Evolutionary conservation across 2,329 filamentous ascomycete genomes (phyloP).

Genomic region (Epichloe brachyelytri): DNA sequence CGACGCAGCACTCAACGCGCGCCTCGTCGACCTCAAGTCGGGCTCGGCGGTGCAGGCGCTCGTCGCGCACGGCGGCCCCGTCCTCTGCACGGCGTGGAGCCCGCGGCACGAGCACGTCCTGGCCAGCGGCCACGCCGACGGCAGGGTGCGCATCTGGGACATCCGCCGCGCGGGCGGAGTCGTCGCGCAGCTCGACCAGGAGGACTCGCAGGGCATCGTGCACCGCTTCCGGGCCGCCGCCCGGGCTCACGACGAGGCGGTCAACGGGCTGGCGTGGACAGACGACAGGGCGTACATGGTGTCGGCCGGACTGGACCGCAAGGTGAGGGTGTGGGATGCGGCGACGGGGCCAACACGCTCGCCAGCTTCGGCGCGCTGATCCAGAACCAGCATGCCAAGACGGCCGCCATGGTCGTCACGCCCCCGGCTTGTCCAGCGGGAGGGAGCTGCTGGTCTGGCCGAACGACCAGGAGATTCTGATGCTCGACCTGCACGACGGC

Average conservation of each 20-base stretch:
- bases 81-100: slow-evolving; percentile 67
- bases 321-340: slow-evolving; percentile 79
- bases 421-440: slow-evolving; percentile 45
- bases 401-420: slow-evolving; percentile 47
- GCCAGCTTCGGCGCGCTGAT: slow-evolving; percentile 77
- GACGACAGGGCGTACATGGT: slow-evolving; percentile 66
- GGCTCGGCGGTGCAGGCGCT: slow-evolving; percentile 60
- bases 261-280: slow-evolving; percentile 79
- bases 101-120: slow-evolving; percentile 68
- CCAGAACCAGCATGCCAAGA: slow-evolving; percentile 56
- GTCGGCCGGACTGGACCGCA: slow-evolving; percentile 70
- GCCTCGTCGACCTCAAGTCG: slow-evolving; percentile 75
- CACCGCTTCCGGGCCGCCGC: slow-evolving; percentile 34
- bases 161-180: slow-evolving; percentile 65
- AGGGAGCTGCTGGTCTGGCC: slow-evolving; percentile 62
- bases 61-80: slow-evolving; percentile 53
- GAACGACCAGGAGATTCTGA: slow-evolving; percentile 67
- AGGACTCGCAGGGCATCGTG: slow-evolving; percentile 62
- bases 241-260: slow-evolving; percentile 65
- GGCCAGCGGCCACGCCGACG: slow-evolving; percentile 74
- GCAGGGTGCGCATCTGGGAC: slow-evolving; percentile 76
- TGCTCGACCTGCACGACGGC: slow-evolving; percentile 70
- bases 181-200: slow-evolving; percentile 68
- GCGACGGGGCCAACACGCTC: slow-evolving; percentile 68
- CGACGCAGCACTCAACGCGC: slow-evolving; percentile 71